Conservation (phyloP, 805 yeast genomes). For the Priceomyces haplophilus region DNA sequence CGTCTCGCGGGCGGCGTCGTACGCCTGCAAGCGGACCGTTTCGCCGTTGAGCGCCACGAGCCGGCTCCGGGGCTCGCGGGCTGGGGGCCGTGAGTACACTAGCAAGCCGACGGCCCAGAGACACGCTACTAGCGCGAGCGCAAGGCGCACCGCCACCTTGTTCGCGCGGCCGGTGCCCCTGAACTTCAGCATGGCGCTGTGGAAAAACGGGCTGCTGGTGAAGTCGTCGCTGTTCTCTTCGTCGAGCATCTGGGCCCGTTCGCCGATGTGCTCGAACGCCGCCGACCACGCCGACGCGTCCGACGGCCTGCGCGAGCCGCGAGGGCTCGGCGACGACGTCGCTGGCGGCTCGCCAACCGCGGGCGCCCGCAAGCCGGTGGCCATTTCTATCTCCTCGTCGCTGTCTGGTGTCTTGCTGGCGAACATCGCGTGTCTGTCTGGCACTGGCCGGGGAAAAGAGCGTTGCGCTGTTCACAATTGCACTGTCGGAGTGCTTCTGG, state of each 20-base stretch:
- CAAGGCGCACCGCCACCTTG: conserved; percentile 2
- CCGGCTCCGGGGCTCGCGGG: conserved; percentile 22
- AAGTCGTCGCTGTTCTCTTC: conserved; percentile 18
- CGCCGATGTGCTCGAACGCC: conserved; percentile 29
- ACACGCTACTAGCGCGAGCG: conserved; percentile 9
- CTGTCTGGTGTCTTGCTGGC: neutral
- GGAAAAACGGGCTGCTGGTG: conserved; percentile 21
- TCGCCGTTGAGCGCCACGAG: conserved; percentile 20
- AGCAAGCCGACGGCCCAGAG: conserved; percentile 27
- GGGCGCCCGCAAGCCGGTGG: neutral
- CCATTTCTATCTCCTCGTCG: conserved; percentile 1
- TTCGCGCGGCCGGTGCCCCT: conserved; percentile 10
- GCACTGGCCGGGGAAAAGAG: no score
- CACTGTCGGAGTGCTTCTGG: no score
- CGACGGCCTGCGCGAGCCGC: conserved; percentile 8
- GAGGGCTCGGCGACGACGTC: neutral
- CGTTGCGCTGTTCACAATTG: no score
- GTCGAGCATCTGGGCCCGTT: conserved; percentile 8
- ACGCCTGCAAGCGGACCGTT: conserved; percentile 31
- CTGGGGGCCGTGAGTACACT: conserved; percentile 23
- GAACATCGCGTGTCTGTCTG: neutral
- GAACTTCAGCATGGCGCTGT: conserved; percentile 16
- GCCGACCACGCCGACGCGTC: conserved; percentile 21
- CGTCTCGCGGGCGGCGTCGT: conserved; percentile 24
- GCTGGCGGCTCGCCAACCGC: neutral